Conservation (phyloP, 805 yeast genomes). For the Priceomyces castillae region DNA sequence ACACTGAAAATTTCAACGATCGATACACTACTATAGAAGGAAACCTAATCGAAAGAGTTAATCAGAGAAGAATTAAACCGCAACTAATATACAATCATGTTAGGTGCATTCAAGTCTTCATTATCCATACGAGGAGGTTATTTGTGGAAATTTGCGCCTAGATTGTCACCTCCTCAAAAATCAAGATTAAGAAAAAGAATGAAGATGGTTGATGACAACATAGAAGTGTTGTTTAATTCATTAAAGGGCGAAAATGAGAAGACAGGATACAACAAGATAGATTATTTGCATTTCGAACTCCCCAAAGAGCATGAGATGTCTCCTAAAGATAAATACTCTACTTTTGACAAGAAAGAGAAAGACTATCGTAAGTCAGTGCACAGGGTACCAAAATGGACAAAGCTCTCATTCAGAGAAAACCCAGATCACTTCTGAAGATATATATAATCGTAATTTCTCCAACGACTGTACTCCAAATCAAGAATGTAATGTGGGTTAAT, state of each 20-base stretch:
- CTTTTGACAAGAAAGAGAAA: slow-evolving; percentile 69
- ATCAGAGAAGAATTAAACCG: too few relatives aligned
- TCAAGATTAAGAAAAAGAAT: slow-evolving; percentile 80
- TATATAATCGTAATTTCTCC: neutral
- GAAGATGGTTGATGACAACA: slow-evolving; percentile 74
- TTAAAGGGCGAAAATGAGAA: slow-evolving; percentile 22
- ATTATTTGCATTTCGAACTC: slow-evolving; percentile 38
- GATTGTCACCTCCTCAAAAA: slow-evolving; percentile 74
- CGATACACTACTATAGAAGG: too few relatives aligned
- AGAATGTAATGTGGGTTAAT: neutral
- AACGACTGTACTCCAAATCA: neutral
- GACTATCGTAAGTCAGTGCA: slow-evolving; percentile 89
- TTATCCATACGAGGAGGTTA: slow-evolving; percentile 64
- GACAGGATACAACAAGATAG: slow-evolving; percentile 37
- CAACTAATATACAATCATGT: slow-evolving; percentile 37
- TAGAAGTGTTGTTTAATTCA: slow-evolving; percentile 55
- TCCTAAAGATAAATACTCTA: slow-evolving; percentile 81
- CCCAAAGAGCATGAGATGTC: slow-evolving; percentile 83
- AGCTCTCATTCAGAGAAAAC: slow-evolving; percentile 71
- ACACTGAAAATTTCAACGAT: too few relatives aligned
- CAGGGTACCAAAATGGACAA: slow-evolving; percentile 89
- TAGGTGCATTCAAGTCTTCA: slow-evolving; percentile 71
- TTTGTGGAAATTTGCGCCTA: slow-evolving; percentile 57
- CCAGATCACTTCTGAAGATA: slow-evolving; percentile 43
- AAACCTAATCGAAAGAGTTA: too few relatives aligned